Evolutionary conservation across 2,329 filamentous ascomycete species (phyloP).

Genomic region (Claviceps cyperi): DNA sequence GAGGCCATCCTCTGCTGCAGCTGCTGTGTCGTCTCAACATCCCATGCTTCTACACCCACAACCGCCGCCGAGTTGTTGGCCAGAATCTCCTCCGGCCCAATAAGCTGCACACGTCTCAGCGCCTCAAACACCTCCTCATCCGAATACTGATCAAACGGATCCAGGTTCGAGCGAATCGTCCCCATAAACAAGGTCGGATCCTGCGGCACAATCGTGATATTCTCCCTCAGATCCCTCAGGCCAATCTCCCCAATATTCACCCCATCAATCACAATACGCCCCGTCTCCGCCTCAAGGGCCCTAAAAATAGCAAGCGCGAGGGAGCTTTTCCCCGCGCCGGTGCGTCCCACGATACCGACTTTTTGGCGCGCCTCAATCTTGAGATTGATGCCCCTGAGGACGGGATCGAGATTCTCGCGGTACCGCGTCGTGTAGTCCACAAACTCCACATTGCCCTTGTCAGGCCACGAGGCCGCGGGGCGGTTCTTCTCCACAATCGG

Average conservation of each 20-base stretch:
- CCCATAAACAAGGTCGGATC: constrained; percentile 91
- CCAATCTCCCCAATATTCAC: constrained; percentile 85
- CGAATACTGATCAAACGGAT: constrained; percentile 78
- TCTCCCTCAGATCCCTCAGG: constrained; percentile 80
- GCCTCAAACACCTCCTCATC: constrained; percentile 84
- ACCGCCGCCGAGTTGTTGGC: constrained; percentile 7
- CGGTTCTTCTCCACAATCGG: constrained; percentile 64
- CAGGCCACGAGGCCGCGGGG: constrained; percentile 72
- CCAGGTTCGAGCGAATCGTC: constrained; percentile 81
- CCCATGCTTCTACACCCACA: not conserved
- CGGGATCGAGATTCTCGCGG: constrained; percentile 71
- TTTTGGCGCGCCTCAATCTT: constrained; percentile 78
- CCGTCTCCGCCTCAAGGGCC: constrained; percentile 77
- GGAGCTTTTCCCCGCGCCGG: constrained; percentile 92
- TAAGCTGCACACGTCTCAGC: constrained; percentile 76
- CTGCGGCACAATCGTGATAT: constrained; percentile 95
- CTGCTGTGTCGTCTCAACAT: too few species aligned
- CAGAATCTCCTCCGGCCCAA: constrained; percentile 42
- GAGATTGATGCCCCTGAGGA: constrained; percentile 72
- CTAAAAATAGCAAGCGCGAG: constrained; percentile 87
- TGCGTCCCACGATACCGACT: constrained; percentile 90
- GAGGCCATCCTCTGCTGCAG: constrained; percentile 2
- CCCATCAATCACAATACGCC: constrained; percentile 79
- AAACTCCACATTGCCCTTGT: constrained; percentile 74
- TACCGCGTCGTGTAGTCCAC: constrained; percentile 81